These are phyloP conservation scores for Aspergillus latus DNA, from an alignment of 2,329 filamentous ascomycete species.

Conservation along the genomic window DNA sequence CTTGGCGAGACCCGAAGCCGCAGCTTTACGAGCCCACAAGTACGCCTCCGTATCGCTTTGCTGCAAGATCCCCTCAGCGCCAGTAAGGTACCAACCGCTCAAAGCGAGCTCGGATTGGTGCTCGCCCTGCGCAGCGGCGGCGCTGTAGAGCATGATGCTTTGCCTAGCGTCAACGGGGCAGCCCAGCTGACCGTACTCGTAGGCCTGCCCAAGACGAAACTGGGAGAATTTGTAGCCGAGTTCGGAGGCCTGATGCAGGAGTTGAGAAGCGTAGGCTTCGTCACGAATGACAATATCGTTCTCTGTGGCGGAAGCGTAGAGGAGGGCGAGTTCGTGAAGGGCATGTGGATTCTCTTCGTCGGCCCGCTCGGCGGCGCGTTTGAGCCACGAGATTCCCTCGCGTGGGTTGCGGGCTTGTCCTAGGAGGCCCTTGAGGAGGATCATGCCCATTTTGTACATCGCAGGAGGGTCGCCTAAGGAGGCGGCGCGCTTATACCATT, in stretches of 20 bases:
- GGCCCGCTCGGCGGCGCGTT: slow-evolving; percentile 84
- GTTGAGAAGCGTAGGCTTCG: slow-evolving; percentile 72
- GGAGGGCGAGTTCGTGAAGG: slow-evolving; percentile 75
- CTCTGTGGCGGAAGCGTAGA: slow-evolving; percentile 57
- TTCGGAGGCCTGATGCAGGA: slow-evolving; percentile 83
- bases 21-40: slow-evolving; percentile 93
- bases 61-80: slow-evolving; percentile 78
- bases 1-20: slow-evolving; percentile 81
- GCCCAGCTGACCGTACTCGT: slow-evolving; percentile 83
- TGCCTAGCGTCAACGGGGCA: slow-evolving; percentile 78
- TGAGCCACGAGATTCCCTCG: slow-evolving; percentile 89
- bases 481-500: slow-evolving; percentile 96
- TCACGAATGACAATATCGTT: slow-evolving; percentile 78
- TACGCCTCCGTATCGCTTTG: slow-evolving; percentile 97
- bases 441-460: slow-evolving; percentile 99
- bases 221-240: slow-evolving; percentile 95
- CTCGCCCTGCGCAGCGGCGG: slow-evolving; percentile 87
- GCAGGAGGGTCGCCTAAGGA: slow-evolving; percentile 86
- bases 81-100: slow-evolving; percentile 93
- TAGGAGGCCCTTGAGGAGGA: slow-evolving; percentile 87
- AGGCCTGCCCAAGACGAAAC: slow-evolving; percentile 81
- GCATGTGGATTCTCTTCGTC: slow-evolving; percentile 92
- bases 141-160: slow-evolving; percentile 92
- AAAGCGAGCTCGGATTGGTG: slow-evolving; percentile 86
- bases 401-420: slow-evolving; percentile 78